Base-by-base conservation (phyloP, 2,329 filamentous ascomycete species). In the Celoporthe dispersa region DNA sequence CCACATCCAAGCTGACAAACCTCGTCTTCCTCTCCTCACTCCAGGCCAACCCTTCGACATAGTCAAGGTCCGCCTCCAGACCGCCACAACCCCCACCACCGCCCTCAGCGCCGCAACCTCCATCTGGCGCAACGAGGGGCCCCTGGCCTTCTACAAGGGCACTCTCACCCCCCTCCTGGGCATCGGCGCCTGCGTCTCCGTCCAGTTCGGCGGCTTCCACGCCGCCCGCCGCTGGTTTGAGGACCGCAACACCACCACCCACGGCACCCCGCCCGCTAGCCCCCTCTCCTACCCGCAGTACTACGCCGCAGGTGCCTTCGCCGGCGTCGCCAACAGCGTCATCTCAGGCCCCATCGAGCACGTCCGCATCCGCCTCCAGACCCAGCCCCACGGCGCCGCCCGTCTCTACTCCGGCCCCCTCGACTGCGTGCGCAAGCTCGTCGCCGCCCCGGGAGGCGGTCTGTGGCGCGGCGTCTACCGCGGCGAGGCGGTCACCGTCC, bases 131-230 rank as follows among this genome's bases (percentile, higher is more conserved):
- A 91, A 93, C 77, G 96, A 99, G 81, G 96, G 96, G 1, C 86
- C 94, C 2, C 83, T 92, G 16, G 96, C 96, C 69, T 99, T 99
- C 85, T 99, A 99, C 89, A 99, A 99, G 83, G 96, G 96, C 77
- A 98, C 96, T 0, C 86, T 99, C 69, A 98, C 96, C 6, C 96
- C 96, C 0, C 86, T 99, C 68, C 88, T 99, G 69, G 96, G 96
- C 75, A 98, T 99, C 78, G 96, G 96, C 75, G 96, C 96, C 75
- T 99, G 96, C 80, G 94, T 96, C 61, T 98, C 94, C n/a, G 92
- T 99, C 76, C 96, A 99, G 85, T 99, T 99, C 81, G 96, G 94
- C 73, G 96, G 92, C 76, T 99, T 98, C 86, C 94, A 98, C 85
- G 91, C 92, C 78, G 94, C 95, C 11, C 92, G 93, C 71, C 93